A percentile compares a stretch with the other conserved stretches of the same genome.
Conservation (phyloP, 352 stramenopile genomes). For the Globisporangium uncinulatum region DNA sequence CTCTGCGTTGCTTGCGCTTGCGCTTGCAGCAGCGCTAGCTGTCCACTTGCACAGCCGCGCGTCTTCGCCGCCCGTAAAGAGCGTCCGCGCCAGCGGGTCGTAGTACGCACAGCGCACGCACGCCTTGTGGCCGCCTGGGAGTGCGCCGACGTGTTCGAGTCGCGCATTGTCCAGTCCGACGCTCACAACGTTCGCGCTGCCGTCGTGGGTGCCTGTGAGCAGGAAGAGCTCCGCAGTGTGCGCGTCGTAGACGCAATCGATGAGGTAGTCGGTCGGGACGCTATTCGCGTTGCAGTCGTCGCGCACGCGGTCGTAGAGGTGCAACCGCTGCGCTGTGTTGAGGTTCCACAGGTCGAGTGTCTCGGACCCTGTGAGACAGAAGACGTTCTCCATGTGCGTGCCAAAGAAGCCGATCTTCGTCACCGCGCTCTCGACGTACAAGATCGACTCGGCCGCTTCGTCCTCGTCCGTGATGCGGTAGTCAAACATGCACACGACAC, state of each 20-base stretch:
- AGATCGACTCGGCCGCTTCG: slow-evolving; percentile 84
- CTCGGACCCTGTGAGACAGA: slow-evolving; percentile 83
- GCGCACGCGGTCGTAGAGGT: slow-evolving; percentile 71
- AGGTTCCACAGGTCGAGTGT: slow-evolving; percentile 89
- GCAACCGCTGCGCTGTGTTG: slow-evolving; percentile 71
- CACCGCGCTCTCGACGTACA: slow-evolving; percentile 89
- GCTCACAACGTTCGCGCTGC: slow-evolving; percentile 66
- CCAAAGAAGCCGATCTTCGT: slow-evolving; percentile 88
- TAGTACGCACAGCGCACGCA: slow-evolving; percentile 82
- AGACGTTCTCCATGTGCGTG: slow-evolving; percentile 71
- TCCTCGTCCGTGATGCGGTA: slow-evolving; percentile 79
- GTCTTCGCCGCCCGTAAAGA: slow-evolving; percentile 87
- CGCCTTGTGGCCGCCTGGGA: slow-evolving; percentile 74
- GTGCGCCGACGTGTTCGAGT: slow-evolving; percentile 41
- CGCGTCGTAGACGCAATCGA: slow-evolving; percentile 83
- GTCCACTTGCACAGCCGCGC: slow-evolving; percentile 79
- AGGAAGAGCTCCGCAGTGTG: slow-evolving; percentile 67
- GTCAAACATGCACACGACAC: slow-evolving; percentile 89
- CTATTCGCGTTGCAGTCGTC: slow-evolving; percentile 66
- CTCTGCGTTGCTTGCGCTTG: not conserved
- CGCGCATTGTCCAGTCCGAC: slow-evolving; percentile 47
- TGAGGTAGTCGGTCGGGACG: slow-evolving; percentile 78
- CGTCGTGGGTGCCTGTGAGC: slow-evolving; percentile 70
- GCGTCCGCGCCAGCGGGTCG: slow-evolving; percentile 30
- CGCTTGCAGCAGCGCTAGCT: no score